Percentiles rank a stretch among this genome's conserved stretches.
These are phyloP conservation scores for Colletotrichum scovillei DNA, from an alignment of 2,329 filamentous ascomycete species.

Conservation along the genomic window DNA sequence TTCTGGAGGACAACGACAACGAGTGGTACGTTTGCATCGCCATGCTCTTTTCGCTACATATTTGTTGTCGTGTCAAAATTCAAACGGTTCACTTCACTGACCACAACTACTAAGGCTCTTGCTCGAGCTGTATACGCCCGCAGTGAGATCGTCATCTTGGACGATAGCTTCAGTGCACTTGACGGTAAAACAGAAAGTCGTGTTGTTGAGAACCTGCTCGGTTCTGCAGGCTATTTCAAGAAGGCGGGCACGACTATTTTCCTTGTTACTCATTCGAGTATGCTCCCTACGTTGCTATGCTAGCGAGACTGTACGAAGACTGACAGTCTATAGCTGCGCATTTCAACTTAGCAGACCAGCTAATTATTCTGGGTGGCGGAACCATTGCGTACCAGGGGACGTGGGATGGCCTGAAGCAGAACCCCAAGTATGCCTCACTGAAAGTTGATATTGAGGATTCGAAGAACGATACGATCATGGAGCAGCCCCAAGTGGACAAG, in stretches of 20 bases:
- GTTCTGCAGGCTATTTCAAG: constrained; percentile 35
- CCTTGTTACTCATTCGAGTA: constrained; percentile 15
- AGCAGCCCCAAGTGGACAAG: not conserved
- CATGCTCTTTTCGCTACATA: not conserved
- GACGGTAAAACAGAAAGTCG: constrained; percentile 32
- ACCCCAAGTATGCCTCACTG: not conserved
- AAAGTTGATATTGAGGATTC: not conserved
- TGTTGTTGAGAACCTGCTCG: constrained; percentile 35
- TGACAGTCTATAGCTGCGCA: not conserved
- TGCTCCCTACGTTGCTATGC: not conserved
- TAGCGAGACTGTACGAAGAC: not conserved
- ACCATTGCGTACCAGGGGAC: constrained; percentile 9
- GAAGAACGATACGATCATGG: not conserved
- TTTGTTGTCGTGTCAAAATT: not conserved
- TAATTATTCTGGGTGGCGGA: not conserved
- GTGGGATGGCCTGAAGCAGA: not conserved
- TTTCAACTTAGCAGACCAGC: constrained; percentile 1
- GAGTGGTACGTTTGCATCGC: constrained; percentile 31
- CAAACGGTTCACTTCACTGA: not conserved
- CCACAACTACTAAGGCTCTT: constrained; percentile 5
- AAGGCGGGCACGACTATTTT: constrained; percentile 35
- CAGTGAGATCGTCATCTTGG: constrained; percentile 2
- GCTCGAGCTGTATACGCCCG: constrained; percentile 25
- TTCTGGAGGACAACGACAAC: constrained; percentile 40
- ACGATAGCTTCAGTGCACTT: constrained; percentile 33